These are phyloP conservation scores for Allantophomopsis cytisporea DNA, from an alignment of 2,329 filamentous ascomycete species.

Conservation along the genomic window DNA sequence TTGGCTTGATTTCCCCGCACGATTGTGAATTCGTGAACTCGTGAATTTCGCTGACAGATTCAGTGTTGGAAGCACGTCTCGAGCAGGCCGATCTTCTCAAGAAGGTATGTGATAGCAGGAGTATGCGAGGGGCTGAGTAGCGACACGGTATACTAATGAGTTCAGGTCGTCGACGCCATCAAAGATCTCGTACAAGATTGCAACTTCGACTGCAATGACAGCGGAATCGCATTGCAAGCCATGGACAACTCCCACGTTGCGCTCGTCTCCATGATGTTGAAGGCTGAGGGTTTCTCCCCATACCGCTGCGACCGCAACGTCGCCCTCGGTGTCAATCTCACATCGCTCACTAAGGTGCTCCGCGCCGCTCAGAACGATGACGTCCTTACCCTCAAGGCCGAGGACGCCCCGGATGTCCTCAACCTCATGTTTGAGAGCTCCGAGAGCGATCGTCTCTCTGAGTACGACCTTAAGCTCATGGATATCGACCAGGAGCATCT, in stretches of 20 bases:
- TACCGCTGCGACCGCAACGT: constrained; percentile 99
- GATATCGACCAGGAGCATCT: constrained; percentile 99
- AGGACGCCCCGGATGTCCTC: constrained; percentile 89
- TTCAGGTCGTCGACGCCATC: constrained; percentile 91
- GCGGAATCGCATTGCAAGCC: constrained; percentile 91
- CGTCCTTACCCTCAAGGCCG: constrained; percentile 90
- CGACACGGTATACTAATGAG: constrained; percentile 8
- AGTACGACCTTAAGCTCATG: constrained; percentile 99
- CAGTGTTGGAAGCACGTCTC: constrained; percentile 90
- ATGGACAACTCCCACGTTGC: constrained; percentile 99
- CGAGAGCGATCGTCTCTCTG: constrained; percentile 81
- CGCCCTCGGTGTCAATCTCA: constrained; percentile 91
- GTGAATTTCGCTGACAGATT: background rate
- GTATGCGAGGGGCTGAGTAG: background rate
- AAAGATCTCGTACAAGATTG: constrained; percentile 99
- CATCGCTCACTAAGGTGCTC: constrained; percentile 92
- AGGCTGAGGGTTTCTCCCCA: constrained; percentile 84
- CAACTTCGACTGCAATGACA: constrained; percentile 99
- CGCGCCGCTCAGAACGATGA: constrained; percentile 91
- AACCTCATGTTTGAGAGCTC: constrained; percentile 92
- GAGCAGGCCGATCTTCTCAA: constrained; percentile 90
- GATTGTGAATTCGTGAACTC: background rate
- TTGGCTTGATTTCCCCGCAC: too few species aligned
- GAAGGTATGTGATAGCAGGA: constrained; percentile 47
- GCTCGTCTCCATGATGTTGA: constrained; percentile 97